Conservation (phyloP, 345 rosid genomes). For the Populus simonii region DNA sequence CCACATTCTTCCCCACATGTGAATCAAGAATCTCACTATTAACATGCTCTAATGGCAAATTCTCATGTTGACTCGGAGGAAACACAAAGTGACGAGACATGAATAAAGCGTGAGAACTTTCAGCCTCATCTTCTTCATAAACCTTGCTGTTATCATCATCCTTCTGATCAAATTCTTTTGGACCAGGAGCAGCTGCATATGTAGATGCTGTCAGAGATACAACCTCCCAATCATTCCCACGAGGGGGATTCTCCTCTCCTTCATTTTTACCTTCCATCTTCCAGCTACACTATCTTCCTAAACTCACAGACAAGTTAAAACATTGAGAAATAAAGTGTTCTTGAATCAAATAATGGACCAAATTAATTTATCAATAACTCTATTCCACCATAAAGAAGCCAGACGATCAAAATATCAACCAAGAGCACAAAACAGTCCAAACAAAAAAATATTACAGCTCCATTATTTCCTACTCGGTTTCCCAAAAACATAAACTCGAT, state of each 20-base stretch:
- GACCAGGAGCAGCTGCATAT: slow-evolving; percentile 89
- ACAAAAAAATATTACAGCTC: not conserved
- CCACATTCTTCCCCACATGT: slow-evolving; percentile 37
- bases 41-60: slow-evolving; percentile 45
- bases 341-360: not conserved
- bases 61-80: slow-evolving; percentile 69
- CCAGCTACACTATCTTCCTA: slow-evolving; percentile 2
- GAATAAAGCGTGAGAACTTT: slow-evolving; percentile 60
- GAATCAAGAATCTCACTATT: slow-evolving; percentile 37
- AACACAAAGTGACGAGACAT: slow-evolving; percentile 78
- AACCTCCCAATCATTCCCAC: slow-evolving; percentile 93
- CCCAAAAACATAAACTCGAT: not conserved
- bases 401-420: not conserved
- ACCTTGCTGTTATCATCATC: slow-evolving; percentile 38
- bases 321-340: not conserved
- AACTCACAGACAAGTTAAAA: not conserved
- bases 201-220: slow-evolving; percentile 90
- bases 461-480: not conserved
- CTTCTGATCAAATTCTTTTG: slow-evolving; percentile 39
- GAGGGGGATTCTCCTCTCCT: slow-evolving; percentile 37
- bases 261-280: slow-evolving; percentile 60
- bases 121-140: slow-evolving; percentile 40
- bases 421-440: not conserved
- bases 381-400: not conserved
- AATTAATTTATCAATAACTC: not conserved